These are phyloP conservation scores for Cyberlindnera saturnus DNA, from an alignment of 805 yeast species.

Conservation along the genomic window DNA sequence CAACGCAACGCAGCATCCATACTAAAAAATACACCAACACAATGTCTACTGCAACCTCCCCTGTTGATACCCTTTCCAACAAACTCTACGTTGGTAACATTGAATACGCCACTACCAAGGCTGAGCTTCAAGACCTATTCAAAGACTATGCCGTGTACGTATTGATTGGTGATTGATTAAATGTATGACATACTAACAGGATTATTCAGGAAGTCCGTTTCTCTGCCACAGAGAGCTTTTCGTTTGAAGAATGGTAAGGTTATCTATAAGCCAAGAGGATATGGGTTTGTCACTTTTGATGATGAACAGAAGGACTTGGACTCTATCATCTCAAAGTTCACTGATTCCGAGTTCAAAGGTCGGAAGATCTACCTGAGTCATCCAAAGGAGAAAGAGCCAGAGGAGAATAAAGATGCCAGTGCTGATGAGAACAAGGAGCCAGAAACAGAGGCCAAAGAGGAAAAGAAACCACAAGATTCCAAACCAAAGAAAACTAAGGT, in stretches of 20 bases:
- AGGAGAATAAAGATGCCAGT: neutral
- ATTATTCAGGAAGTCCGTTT: neutral
- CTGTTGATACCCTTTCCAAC: constrained; percentile 22
- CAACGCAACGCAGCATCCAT: too few relatives aligned
- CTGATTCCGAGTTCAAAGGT: constrained; percentile 38
- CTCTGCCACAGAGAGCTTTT: constrained; percentile 32
- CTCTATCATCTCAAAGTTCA: constrained; percentile 35
- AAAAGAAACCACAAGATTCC: neutral
- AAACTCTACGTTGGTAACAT: constrained; percentile 60
- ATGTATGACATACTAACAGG: neutral
- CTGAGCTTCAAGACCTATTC: constrained; percentile 47
- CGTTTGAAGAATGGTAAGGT: constrained; percentile 34
- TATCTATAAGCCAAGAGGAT: constrained; percentile 43
- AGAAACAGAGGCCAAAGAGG: constrained; percentile 12
- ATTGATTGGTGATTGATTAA: neutral
- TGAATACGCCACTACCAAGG: constrained; percentile 56
- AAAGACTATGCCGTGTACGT: constrained; percentile 34
- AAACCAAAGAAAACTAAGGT: constrained; percentile 2
- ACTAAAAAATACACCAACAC: too few relatives aligned
- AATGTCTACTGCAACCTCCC: neutral
- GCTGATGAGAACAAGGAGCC: neutral
- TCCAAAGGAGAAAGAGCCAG: constrained; percentile 37
- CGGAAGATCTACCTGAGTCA: constrained; percentile 45
- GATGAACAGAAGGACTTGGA: constrained; percentile 35
- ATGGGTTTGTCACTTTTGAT: constrained; percentile 51